Conservation (phyloP, 257 asterid genomes). For the Solanum microdontum region DNA sequence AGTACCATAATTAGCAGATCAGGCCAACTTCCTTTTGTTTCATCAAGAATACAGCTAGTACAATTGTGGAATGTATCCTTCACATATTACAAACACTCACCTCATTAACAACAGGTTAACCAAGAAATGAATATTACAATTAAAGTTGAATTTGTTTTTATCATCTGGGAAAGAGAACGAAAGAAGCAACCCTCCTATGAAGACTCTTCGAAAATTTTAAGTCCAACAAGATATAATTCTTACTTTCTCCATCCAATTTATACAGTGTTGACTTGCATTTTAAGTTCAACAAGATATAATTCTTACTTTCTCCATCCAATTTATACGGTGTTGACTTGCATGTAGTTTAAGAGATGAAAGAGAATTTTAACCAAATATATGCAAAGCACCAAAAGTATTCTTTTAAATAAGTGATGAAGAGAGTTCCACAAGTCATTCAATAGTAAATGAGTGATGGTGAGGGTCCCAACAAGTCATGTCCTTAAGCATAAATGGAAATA, state of each 20-base stretch:
- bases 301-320: background rate
- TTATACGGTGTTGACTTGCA: background rate
- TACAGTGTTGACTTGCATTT: background rate
- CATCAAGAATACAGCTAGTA: conserved; percentile 48
- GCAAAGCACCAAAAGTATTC: background rate
- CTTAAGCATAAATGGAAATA: background rate
- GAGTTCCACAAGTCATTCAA: background rate
- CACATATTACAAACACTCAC: background rate
- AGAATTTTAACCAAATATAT: background rate
- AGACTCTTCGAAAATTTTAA: background rate
- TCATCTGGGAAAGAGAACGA: background rate
- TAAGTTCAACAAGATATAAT: background rate
- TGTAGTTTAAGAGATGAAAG: background rate
- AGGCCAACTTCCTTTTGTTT: conserved; percentile 82
- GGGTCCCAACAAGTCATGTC: background rate
- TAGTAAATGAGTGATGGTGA: background rate
- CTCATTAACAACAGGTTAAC: background rate
- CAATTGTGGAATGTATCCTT: conserved; percentile 61
- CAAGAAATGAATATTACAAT: conserved; percentile 4
- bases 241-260: background rate
- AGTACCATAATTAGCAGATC: conserved; percentile 57
- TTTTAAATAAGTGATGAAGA: background rate
- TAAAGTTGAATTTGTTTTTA: background rate
- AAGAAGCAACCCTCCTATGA: background rate
- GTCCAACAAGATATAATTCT: background rate